Conservation (phyloP, 306 rosid genomes). For the Trichosanthes cucumerina region DNA sequence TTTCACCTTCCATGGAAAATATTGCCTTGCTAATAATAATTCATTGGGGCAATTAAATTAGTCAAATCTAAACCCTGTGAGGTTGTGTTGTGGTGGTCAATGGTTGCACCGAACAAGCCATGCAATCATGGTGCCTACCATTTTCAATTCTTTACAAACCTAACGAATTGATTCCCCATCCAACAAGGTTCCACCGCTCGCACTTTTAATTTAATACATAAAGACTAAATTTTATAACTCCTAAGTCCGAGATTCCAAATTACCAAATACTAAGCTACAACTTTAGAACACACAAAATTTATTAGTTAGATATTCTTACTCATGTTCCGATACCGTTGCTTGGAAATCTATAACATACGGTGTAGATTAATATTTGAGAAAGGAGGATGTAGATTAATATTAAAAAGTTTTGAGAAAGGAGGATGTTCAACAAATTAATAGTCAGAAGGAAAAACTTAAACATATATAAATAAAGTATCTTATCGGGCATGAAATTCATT, state of each 20-base stretch:
- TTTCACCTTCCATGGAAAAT: background rate
- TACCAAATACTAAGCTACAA: background rate
- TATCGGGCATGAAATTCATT: background rate
- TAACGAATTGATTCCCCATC: background rate
- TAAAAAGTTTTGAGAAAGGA: no score
- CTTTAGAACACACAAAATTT: background rate
- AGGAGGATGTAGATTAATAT: no score
- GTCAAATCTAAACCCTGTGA: background rate
- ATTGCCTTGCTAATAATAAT: background rate
- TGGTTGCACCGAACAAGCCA: slow-evolving; percentile 9
- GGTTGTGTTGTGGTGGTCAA: background rate
- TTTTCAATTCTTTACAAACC: background rate
- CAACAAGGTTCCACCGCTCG: background rate
- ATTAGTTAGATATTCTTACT: background rate
- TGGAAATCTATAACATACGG: background rate
- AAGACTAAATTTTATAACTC: background rate
- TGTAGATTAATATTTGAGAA: no score
- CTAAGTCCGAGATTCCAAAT: background rate
- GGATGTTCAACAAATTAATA: background rate
- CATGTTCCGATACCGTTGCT: background rate
- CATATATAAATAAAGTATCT: no score
- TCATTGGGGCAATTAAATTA: background rate
- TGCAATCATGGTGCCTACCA: slow-evolving; percentile 6
- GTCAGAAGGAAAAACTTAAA: no score
- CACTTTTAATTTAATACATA: background rate